A percentile compares a stretch with the other conserved stretches of the same genome.
Evolutionary conservation across 2,329 filamentous ascomycete genomes (phyloP).

Genomic region (Monilinia polystroma): DNA sequence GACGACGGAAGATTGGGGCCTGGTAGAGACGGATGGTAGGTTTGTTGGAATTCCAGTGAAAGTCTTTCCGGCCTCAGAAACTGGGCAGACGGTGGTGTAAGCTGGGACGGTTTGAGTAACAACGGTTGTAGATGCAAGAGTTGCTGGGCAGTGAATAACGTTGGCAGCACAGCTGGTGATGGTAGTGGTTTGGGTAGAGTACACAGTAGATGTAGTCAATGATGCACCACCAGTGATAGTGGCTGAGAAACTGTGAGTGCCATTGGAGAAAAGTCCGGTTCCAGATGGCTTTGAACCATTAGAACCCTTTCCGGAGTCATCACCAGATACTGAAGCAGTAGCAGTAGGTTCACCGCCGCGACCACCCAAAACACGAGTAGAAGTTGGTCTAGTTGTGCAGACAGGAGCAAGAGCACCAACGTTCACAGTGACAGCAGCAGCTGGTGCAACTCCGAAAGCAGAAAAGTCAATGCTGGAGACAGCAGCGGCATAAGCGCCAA

Average conservation of each 20-base stretch:
- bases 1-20: no score
- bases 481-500: conserved; percentile 31
- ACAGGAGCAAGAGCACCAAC: conserved; percentile 5
- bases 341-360: no score
- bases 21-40: neutral
- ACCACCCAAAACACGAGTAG: neutral
- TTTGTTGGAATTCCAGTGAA: no score
- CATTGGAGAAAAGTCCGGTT: neutral
- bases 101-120: conserved; percentile 26
- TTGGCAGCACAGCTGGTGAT: conserved; percentile 28
- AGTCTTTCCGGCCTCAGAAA: conserved; percentile 4
- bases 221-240: conserved; percentile 26
- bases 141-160: conserved; percentile 29
- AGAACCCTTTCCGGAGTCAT: neutral
- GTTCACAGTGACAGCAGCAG: conserved; percentile 27
- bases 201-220: conserved; percentile 28
- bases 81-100: conserved; percentile 30
- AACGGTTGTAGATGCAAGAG: conserved; percentile 19
- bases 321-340: neutral
- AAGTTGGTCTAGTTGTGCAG: conserved; percentile 6
- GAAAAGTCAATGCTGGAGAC: conserved; percentile 31
- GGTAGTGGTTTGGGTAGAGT: conserved; percentile 13
- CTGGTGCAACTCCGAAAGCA: conserved; percentile 26
- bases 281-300: neutral
- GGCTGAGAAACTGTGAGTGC: no score